A percentile compares a stretch with the other conserved stretches of the same genome.
Evolutionary conservation across 78 protist genomes (phyloP).

Genomic region (Monosiga brevicollis): DNA sequence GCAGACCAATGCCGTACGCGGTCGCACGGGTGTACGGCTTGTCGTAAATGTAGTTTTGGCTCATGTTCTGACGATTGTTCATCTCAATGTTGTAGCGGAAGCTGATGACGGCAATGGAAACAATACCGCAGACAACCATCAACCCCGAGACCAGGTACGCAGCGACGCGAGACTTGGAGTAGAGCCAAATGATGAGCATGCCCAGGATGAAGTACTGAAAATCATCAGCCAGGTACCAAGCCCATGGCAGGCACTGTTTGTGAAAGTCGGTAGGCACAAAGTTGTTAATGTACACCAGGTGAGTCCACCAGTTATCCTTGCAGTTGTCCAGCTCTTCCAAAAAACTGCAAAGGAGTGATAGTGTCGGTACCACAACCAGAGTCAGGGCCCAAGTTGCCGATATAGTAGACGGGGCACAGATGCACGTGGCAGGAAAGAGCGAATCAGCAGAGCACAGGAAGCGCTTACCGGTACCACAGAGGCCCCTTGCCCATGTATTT

Average conservation of each 20-base stretch:
- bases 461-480: not conserved
- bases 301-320: not conserved
- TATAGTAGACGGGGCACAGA: too few relatives aligned
- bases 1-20: not conserved
- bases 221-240: not conserved
- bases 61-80: not conserved
- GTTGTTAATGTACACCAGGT: not conserved
- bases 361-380: too few relatives aligned
- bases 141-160: too few relatives aligned
- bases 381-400: too few relatives aligned
- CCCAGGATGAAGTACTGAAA: not conserved
- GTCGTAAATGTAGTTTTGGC: not conserved
- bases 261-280: not conserved
- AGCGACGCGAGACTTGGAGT: too few relatives aligned
- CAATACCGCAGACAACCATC: not conserved
- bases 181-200: too few relatives aligned
- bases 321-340: not conserved
- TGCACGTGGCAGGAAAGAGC: too few relatives aligned
- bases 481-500: not conserved
- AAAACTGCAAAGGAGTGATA: not conserved
- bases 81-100: not conserved
- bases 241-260: not conserved
- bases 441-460: too few relatives aligned
- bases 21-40: not conserved
- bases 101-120: not conserved